Evolutionary conservation across 441 rosid species (phyloP).

Genomic region (Erodium trifolium): DNA sequence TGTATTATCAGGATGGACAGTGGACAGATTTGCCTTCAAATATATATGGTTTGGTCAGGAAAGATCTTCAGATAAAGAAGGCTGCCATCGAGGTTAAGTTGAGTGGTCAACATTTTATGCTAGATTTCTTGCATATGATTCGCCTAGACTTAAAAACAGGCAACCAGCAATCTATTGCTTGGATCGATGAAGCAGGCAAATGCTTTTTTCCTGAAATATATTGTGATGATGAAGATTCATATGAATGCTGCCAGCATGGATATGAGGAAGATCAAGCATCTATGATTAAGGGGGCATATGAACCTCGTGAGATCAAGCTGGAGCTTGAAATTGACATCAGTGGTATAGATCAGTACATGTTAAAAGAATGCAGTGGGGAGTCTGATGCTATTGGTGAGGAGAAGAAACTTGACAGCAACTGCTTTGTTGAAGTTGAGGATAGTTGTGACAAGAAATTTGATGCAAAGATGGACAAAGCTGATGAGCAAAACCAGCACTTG

Average conservation of each 20-base stretch:
- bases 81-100: slow-evolving; percentile 52
- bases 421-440: slow-evolving; percentile 33
- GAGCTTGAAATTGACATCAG: slow-evolving; percentile 76
- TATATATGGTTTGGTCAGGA: slow-evolving; percentile 34
- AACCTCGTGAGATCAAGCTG: slow-evolving; percentile 62
- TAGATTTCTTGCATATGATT: slow-evolving; percentile 84
- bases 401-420: slow-evolving; percentile 27
- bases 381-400: slow-evolving; percentile 46
- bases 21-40: slow-evolving; percentile 67
- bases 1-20: slow-evolving; percentile 64
- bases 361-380: slow-evolving; percentile 72
- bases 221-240: slow-evolving; percentile 30
- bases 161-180: slow-evolving; percentile 60
- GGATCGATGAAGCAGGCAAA: slow-evolving; percentile 74
- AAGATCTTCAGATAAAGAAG: slow-evolving; percentile 58
- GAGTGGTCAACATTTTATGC: slow-evolving; percentile 38
- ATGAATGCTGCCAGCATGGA: slow-evolving; percentile 30
- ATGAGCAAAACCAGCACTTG: slow-evolving; percentile 25
- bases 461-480: slow-evolving; percentile 35
- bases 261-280: slow-evolving; percentile 26
- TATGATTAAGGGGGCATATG: slow-evolving; percentile 20
- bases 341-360: slow-evolving; percentile 40
- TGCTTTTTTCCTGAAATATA: slow-evolving; percentile 79
- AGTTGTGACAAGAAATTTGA: slow-evolving; percentile 34
- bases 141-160: slow-evolving; percentile 59